These are phyloP conservation scores for Suhomyces faveliae DNA, from an alignment of 805 yeast species.

Conservation along the genomic window DNA sequence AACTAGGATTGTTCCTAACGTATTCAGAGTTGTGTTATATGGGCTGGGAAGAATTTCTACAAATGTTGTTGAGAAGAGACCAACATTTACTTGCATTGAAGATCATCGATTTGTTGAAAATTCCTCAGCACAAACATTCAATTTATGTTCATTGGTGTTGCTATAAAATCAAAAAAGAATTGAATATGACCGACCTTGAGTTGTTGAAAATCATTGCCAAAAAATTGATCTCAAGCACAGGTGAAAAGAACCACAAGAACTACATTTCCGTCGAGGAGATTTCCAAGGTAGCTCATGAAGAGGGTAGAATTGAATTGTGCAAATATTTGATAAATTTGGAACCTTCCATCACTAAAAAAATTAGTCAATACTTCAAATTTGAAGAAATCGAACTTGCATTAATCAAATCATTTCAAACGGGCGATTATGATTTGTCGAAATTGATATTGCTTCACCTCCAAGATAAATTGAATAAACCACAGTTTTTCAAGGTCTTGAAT, in stretches of 20 bases:
- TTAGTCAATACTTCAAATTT: slow-evolving; percentile 59
- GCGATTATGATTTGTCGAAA: slow-evolving; percentile 58
- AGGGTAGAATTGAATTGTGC: slow-evolving; percentile 74
- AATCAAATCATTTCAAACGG: slow-evolving; percentile 59
- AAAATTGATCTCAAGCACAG: slow-evolving; percentile 36
- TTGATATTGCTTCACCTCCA: slow-evolving; percentile 56
- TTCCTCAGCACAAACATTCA: slow-evolving; percentile 34
- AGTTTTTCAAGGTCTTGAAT: slow-evolving; percentile 66
- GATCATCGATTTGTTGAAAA: slow-evolving; percentile 49
- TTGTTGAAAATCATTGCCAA: slow-evolving; percentile 50
- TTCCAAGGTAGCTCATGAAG: slow-evolving; percentile 67
- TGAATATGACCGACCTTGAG: slow-evolving; percentile 56
- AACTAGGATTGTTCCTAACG: slow-evolving; percentile 70
- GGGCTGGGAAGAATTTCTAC: slow-evolving; percentile 56
- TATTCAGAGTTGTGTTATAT: slow-evolving; percentile 48
- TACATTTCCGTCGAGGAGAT: slow-evolving; percentile 53
- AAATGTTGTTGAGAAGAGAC: slow-evolving; percentile 56
- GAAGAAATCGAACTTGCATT: slow-evolving; percentile 72
- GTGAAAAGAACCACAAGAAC: slow-evolving; percentile 32
- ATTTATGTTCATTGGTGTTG: slow-evolving; percentile 83
- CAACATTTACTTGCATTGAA: slow-evolving; percentile 62
- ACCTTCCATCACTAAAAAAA: slow-evolving; percentile 57
- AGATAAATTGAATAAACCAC: slow-evolving; percentile 57
- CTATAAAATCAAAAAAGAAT: slow-evolving; percentile 56
- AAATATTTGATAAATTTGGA: slow-evolving; percentile 68